Conservation (phyloP, 768 basidiomycete species). For the Lactarius deliciosus region DNA sequence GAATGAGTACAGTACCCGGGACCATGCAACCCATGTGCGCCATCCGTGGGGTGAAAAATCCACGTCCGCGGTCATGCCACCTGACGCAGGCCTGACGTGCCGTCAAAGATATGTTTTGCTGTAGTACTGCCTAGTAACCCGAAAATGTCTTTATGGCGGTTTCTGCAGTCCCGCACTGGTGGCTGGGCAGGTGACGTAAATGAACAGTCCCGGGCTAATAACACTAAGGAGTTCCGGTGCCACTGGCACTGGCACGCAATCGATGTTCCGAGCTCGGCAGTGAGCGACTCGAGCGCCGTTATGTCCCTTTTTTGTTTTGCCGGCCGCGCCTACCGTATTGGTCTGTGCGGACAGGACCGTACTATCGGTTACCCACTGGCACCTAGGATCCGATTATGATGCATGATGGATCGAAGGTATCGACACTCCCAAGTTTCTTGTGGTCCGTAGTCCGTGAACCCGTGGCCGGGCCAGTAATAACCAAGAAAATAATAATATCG, state of each 20-base stretch:
- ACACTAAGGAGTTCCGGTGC: no score
- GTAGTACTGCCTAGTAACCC: neutral
- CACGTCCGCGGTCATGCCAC: neutral
- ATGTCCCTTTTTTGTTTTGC: neutral
- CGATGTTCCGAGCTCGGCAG: neutral
- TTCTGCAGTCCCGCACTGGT: neutral
- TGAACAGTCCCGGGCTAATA: neutral
- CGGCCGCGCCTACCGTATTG: neutral
- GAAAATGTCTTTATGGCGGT: neutral
- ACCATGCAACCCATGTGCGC: neutral
- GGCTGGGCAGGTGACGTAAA: neutral
- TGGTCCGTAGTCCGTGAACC: neutral
- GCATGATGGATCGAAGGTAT: neutral
- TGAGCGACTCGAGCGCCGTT: neutral
- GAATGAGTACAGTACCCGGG: neutral
- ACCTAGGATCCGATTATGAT: neutral
- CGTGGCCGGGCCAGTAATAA: neutral
- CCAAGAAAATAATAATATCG: neutral
- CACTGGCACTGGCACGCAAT: no score
- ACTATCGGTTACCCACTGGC: neutral
- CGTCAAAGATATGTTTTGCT: neutral
- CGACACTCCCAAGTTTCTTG: neutral
- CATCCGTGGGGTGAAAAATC: neutral
- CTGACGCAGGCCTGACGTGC: neutral
- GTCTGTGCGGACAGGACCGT: neutral